Evolutionary conservation across 1,284 basidiomycete genomes (phyloP), one percentile per base, ranked within the genome.

Genomic region (Trametes sp.): DNA sequence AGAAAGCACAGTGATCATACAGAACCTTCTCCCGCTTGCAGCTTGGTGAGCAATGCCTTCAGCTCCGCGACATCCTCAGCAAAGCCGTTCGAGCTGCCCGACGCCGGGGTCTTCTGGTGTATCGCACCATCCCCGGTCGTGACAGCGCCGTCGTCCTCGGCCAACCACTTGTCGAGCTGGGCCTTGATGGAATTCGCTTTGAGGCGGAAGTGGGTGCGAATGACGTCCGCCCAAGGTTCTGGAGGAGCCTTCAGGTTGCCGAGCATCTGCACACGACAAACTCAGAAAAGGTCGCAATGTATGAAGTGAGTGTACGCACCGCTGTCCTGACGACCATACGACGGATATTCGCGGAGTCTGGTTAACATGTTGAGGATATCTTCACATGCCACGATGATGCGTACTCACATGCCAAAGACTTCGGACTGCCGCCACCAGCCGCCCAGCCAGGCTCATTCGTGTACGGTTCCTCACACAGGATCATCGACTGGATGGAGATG

Each of bases 401-500:
- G 28, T 31, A 77, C 87, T 76, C 74, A 92, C 92, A 94, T 60
- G 88, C 87, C 71, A 81, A 82, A 26, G 92, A 94, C 66, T 84
- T 82, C 8, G 90, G 82, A 29, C 89, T 91, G 19, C 93, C 93
- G 14, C 81, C 85, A 58, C 83, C 82, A 44, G 77, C 78, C 21
- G 92, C 88, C 93, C 93, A 95, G 6, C 89, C 93, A 14, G 95
- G 95, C 75, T 98, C 95, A 69, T 95, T 96, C 61, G 93, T 75
- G 72, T 93, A 94, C 6, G 94, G 94, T 69, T 96, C 94, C 13
- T 95, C 93, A 65, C 91, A 94, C 24, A 96, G 78, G 66, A 96
- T 96, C 89, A 97, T 92, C 7, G 92, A 93, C 78, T 96, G 95
- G 48, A 96, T 95, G n/a, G 94, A 96, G 48, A 97, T 91, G 46